Evolutionary conservation across 2,329 filamentous ascomycete species (phyloP).

Genomic region (Colletotrichum sansevieriae): DNA sequence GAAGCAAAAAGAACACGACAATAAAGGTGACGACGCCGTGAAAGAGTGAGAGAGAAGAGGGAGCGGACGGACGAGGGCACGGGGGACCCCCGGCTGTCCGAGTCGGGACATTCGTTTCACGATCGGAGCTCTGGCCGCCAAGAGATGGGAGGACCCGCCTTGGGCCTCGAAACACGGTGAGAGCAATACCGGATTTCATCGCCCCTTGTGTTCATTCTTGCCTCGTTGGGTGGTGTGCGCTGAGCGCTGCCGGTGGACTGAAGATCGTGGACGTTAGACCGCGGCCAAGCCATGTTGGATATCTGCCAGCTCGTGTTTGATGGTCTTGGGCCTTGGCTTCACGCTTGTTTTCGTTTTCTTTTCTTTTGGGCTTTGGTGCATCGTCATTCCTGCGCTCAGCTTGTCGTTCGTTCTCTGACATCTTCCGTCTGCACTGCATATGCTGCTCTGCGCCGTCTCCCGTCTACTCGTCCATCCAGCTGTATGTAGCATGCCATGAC

Average conservation of each 20-base stretch:
- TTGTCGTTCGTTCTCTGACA: conserved; percentile 12
- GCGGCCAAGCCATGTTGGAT: conserved; percentile 29
- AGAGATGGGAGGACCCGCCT: conserved; percentile 40
- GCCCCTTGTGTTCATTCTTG: too few species aligned
- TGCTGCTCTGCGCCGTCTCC: background rate
- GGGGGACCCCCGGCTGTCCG: conserved; percentile 21
- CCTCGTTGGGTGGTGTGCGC: too few species aligned
- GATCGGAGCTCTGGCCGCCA: conserved; percentile 40
- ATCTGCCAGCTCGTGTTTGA: conserved; percentile 36
- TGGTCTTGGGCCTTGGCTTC: conserved; percentile 33
- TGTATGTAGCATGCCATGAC: background rate
- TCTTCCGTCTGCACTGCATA: background rate
- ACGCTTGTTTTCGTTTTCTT: background rate
- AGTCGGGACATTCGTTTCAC: conserved; percentile 41
- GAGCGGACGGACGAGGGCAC: conserved; percentile 1
- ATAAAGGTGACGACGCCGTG: too few species aligned
- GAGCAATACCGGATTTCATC: too few species aligned
- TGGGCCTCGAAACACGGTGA: conserved; percentile 36
- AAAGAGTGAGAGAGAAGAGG: background rate
- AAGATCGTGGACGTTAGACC: background rate
- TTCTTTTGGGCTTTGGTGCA: too few species aligned
- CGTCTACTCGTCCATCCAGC: conserved; percentile 9
- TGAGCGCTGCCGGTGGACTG: background rate
- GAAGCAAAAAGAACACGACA: too few species aligned
- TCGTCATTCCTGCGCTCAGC: conserved; percentile 18